These are phyloP conservation scores for Drosera capensis DNA, from an alignment of 148 eudicot species.

Conservation along the genomic window DNA sequence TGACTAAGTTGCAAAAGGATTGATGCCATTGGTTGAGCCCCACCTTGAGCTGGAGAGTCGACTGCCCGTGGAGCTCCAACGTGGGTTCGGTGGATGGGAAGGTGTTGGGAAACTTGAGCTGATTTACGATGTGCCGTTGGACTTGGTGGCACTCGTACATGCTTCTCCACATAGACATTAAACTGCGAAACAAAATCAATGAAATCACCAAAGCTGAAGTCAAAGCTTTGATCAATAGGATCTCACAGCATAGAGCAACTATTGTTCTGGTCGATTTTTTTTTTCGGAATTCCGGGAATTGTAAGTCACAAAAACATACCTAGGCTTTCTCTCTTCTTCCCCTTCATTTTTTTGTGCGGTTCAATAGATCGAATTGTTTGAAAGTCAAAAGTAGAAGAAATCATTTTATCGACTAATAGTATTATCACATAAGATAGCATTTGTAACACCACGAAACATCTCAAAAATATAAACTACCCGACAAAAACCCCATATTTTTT, in stretches of 20 bases:
- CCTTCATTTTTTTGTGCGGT: too few species aligned
- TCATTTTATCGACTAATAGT: too few species aligned
- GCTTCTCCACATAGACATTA: slow-evolving; percentile 92
- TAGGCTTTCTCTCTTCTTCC: too few species aligned
- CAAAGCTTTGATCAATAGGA: background rate
- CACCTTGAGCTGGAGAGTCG: slow-evolving; percentile 78
- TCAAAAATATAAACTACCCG: too few species aligned
- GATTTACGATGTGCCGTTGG: slow-evolving; percentile 85
- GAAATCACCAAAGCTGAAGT: background rate
- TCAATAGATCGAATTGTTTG: too few species aligned
- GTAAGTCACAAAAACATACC: too few species aligned
- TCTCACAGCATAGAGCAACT: background rate
- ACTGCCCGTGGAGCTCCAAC: slow-evolving; percentile 73
- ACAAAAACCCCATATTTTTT: too few species aligned
- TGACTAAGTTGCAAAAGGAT: slow-evolving; percentile 60
- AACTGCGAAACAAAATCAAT: slow-evolving; percentile 19
- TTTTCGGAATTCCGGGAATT: too few species aligned
- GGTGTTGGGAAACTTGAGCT: slow-evolving; percentile 60
- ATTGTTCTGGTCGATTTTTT: too few species aligned
- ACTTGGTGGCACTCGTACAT: slow-evolving; percentile 90
- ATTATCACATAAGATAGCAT: too few species aligned
- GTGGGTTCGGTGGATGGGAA: slow-evolving; percentile 64
- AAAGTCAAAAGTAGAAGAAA: too few species aligned
- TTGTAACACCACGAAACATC: too few species aligned
- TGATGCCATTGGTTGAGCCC: slow-evolving; percentile 89